Evolutionary conservation across 78 protist genomes (phyloP).

Genomic region (Isochrysis galbana): DNA sequence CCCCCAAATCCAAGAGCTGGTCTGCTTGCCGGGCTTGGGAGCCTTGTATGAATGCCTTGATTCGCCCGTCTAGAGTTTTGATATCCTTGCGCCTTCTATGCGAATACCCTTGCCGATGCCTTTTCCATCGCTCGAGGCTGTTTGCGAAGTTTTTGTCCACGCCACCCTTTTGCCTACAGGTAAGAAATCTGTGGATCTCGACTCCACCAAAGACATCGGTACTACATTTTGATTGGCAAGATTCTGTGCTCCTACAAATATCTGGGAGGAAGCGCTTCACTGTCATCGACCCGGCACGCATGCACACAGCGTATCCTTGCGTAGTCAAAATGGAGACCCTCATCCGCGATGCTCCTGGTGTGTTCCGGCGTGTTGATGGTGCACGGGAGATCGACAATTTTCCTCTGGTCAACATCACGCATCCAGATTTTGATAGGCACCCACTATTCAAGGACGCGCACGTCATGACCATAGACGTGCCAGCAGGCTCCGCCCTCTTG

Average conservation of each 20-base stretch:
- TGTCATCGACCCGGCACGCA: neutral
- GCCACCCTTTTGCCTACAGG: too few species aligned
- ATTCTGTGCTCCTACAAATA: neutral
- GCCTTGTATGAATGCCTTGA: too few species aligned
- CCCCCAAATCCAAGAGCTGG: too few species aligned
- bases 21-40: too few species aligned
- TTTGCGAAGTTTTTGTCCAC: too few species aligned
- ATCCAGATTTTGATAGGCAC: neutral
- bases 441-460: neutral
- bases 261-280: slow-evolving; percentile 19
- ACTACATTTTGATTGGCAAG: slow-evolving; percentile 1
- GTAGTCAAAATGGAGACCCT: neutral
- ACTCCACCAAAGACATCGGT: neutral
- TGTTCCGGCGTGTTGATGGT: neutral
- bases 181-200: neutral
- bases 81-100: too few species aligned
- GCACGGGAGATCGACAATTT: neutral
- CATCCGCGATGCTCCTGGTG: neutral
- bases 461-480: neutral
- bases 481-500: neutral
- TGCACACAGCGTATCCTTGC: neutral
- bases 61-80: too few species aligned
- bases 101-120: too few species aligned
- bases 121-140: too few species aligned
- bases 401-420: neutral